A percentile compares a stretch with the other conserved stretches of the same genome.
Evolutionary conservation across 2,329 filamentous ascomycete genomes (phyloP).

Genomic region (Botryotinia globosa): DNA sequence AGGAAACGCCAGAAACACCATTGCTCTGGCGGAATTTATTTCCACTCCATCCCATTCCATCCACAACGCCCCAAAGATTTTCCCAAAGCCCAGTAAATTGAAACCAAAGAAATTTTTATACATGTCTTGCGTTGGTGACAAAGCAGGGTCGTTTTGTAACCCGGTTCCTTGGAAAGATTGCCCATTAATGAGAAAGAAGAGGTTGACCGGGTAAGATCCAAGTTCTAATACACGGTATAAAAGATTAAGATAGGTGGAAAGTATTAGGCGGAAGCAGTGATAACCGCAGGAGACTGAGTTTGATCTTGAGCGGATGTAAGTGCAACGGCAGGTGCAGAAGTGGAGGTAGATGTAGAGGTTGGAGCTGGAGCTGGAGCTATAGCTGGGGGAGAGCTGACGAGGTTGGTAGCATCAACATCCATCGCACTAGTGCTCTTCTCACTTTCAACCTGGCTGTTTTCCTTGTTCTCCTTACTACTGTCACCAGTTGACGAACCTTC

Average conservation of each 20-base stretch:
- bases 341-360: slow-evolving; percentile 22
- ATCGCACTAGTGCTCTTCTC: slow-evolving; percentile 59
- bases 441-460: slow-evolving; percentile 54
- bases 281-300: not conserved
- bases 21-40: slow-evolving; percentile 20
- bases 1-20: slow-evolving; percentile 19
- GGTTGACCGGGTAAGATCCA: not conserved
- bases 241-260: slow-evolving; percentile 16
- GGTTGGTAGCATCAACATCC: slow-evolving; percentile 51
- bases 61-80: slow-evolving; percentile 1
- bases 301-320: not conserved
- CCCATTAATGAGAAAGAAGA: not conserved
- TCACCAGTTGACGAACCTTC: slow-evolving; percentile 47
- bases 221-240: slow-evolving; percentile 16
- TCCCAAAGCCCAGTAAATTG: slow-evolving; percentile 2
- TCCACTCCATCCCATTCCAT: slow-evolving; percentile 5
- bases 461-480: slow-evolving; percentile 64
- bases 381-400: slow-evolving; percentile 49
- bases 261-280: slow-evolving; percentile 19
- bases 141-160: not conserved
- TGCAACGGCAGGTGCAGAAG: slow-evolving; percentile 3
- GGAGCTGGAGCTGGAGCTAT: slow-evolving; percentile 38
- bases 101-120: slow-evolving; percentile 17
- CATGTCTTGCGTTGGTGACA: slow-evolving; percentile 2
- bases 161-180: not conserved